Percentiles rank a stretch among this genome's conserved stretches.
phyloP scores from a whole-genome alignment of 306 rosid species.

The Vigna hirtella region DNA sequence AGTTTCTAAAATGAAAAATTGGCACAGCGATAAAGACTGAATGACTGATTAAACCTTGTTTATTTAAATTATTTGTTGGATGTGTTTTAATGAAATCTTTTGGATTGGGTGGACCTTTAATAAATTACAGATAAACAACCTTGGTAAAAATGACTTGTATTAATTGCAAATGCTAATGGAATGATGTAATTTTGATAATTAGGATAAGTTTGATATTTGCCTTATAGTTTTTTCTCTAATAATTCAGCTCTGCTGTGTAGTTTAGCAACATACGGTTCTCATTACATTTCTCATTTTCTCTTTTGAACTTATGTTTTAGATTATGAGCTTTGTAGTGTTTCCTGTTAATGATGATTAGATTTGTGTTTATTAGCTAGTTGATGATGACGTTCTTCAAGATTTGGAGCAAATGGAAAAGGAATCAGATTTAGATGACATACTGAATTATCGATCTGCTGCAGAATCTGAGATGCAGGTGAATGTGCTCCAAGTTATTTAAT shows the following conservation, averaged over 20 bases:
- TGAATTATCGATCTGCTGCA: slow-evolving; percentile 81
- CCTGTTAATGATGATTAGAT: slow-evolving; percentile 37
- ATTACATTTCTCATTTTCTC: slow-evolving; percentile 2
- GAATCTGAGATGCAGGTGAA: slow-evolving; percentile 84
- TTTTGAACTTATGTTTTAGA: not conserved
- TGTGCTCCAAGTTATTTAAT: slow-evolving; percentile 33
- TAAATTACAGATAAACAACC: not conserved
- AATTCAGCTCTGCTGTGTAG: not conserved
- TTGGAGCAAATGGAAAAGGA: slow-evolving; percentile 94
- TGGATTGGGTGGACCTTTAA: not conserved
- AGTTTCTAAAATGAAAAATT: no score
- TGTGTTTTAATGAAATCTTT: not conserved
- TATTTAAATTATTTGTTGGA: not conserved
- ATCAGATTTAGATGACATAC: slow-evolving; percentile 84
- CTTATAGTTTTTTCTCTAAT: not conserved
- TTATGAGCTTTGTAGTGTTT: slow-evolving; percentile 12
- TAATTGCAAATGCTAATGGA: not conserved
- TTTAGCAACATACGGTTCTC: not conserved
- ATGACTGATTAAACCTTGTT: not conserved
- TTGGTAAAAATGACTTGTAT: not conserved
- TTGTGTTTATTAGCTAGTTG: slow-evolving; percentile 69
- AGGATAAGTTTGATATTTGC: not conserved
- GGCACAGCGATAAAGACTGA: not conserved
- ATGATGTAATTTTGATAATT: not conserved
- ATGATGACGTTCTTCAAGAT: slow-evolving; percentile 64